A percentile compares a stretch with the other conserved stretches of the same genome.
phyloP scores from a whole-genome alignment of 805 yeast genomes.

The Candida endomychidarum region DNA sequence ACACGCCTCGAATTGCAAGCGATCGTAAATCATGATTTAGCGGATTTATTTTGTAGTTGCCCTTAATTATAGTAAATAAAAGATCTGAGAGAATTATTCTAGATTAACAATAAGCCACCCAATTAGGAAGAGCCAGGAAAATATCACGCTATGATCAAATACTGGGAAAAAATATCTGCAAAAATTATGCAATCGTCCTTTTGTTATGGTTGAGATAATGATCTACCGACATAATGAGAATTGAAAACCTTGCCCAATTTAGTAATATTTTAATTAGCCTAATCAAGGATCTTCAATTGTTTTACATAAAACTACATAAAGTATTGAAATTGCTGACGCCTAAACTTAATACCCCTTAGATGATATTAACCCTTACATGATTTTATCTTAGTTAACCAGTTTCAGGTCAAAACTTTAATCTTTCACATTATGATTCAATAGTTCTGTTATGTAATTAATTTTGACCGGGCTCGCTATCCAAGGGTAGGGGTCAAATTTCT shows the following conservation, averaged over 20 bases:
- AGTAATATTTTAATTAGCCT: neutral
- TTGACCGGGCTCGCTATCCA: neutral
- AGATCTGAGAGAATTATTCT: no score
- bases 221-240: neutral
- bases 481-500: slow-evolving; percentile 2
- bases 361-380: no score
- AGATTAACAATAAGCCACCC: neutral
- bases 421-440: no score
- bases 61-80: no score
- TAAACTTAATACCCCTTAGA: no score
- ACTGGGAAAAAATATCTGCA: no score
- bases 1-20: slow-evolving; percentile 1
- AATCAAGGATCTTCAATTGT: neutral
- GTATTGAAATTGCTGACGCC: no score
- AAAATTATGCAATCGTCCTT: no score
- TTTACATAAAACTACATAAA: neutral
- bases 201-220: neutral
- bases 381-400: no score
- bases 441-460: no score
- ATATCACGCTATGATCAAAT: no score
- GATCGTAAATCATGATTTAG: neutral
- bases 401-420: no score
- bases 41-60: neutral
- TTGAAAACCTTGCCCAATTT: neutral
- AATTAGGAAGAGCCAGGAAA: neutral